Base-by-base conservation (phyloP, 768 basidiomycete species). In the Russula lepida region DNA sequence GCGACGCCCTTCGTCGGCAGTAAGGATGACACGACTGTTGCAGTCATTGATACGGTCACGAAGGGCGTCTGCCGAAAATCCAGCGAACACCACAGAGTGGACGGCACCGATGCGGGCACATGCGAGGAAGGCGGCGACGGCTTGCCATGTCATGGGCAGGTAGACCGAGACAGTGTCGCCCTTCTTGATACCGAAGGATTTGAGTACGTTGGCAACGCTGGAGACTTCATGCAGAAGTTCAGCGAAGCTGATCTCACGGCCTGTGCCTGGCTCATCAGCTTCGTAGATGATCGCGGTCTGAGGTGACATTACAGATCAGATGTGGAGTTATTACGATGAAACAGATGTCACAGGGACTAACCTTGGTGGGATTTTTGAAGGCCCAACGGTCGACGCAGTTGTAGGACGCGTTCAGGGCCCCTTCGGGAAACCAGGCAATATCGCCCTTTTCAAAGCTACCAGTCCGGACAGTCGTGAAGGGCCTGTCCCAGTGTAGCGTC, bases 361-460 rank as follows among this genome's bases (percentile, higher is more conserved):
- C 88, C 76, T 84, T 86, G 72, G 97, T 76, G 0, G 95, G 97
- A 69, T 94, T 76, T 70, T 85, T 83, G 77, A 88, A 94, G 17
- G 92, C 95, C 87, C 92, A 95, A 59, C 95, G 84, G 73, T 99
- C 97, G 53, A 99, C 92, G 69, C 93, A 95, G 75, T 99, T 99
- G 80, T 98, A 98, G 9, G 92, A 85, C 1, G 88, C 95, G 69
- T 95, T 97, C 67, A 95, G 75, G 4, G 79, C 86, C 32, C 95
- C 95, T 69, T 99, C 95, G 5, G 92, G 92, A 81, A 98, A 98
- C 95, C 95, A 98, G 64, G 81, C 81, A 61, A 95, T 85, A 71
- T 97, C 92, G 30, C 95, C 95, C 2, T 81, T 82, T 69, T 81
- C 79, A 69, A 98, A 98, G 7, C 80, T 77, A 47, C 95, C 95